A percentile compares a stretch with the other conserved stretches of the same genome.
phyloP scores from a whole-genome alignment of 2,329 filamentous ascomycete genomes.

The Cladosporium sp. region DNA sequence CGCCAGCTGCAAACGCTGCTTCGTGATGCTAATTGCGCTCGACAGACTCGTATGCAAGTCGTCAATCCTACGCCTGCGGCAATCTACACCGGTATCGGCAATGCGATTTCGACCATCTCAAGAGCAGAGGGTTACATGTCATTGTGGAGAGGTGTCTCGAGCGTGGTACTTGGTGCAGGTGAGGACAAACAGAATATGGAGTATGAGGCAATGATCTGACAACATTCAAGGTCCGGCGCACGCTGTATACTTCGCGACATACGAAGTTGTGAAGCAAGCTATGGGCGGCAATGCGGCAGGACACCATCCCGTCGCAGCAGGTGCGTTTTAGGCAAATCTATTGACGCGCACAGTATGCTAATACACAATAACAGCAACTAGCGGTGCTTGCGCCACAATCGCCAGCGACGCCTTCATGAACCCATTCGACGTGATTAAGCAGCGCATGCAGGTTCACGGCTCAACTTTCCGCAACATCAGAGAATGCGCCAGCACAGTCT shows the following conservation, averaged over 20 bases:
- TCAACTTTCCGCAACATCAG: conserved; percentile 84
- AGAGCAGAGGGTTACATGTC: conserved; percentile 83
- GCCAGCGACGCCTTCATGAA: conserved; percentile 99
- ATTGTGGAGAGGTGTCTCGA: conserved; percentile 94
- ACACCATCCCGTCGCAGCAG: conserved; percentile 89
- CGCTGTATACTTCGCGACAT: conserved; percentile 97
- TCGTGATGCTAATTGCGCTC: background rate
- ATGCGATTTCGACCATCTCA: conserved; percentile 89
- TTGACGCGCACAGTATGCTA: conserved; percentile 27
- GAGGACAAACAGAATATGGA: conserved; percentile 18
- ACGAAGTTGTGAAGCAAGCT: conserved; percentile 92
- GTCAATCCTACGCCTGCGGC: conserved; percentile 76
- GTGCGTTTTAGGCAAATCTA: conserved; percentile 49
- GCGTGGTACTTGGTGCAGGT: conserved; percentile 94
- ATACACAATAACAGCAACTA: conserved; percentile 61
- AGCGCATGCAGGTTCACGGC: conserved; percentile 97
- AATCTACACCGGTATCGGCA: conserved; percentile 83
- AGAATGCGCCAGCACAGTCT: conserved; percentile 85
- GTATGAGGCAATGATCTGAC: conserved; percentile 22
- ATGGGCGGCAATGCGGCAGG: conserved; percentile 88
- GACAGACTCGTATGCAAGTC: conserved; percentile 95
- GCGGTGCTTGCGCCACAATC: conserved; percentile 91
- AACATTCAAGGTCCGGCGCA: conserved; percentile 63
- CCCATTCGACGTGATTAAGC: conserved; percentile 98
- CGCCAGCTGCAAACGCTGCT: background rate